Evolutionary conservation across 352 stramenopile species (phyloP).

Genomic region (Phytophthora idaei): DNA sequence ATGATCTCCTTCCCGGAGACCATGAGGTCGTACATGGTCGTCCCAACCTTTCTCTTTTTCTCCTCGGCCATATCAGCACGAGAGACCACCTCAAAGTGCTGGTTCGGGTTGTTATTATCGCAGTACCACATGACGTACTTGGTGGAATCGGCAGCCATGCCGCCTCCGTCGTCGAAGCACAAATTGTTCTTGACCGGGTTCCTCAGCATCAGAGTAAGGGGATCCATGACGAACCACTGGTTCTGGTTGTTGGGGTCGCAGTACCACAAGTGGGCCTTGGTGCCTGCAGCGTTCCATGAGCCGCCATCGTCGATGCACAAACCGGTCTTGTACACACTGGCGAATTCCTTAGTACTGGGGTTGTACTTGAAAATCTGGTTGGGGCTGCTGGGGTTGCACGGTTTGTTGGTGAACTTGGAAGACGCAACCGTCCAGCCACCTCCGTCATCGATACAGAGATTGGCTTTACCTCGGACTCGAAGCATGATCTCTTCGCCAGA

Average conservation of each 20-base stretch:
- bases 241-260: slow-evolving; percentile 36
- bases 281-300: slow-evolving; percentile 12
- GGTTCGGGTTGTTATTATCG: slow-evolving; percentile 24
- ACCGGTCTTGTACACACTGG: slow-evolving; percentile 31
- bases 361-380: slow-evolving; percentile 45
- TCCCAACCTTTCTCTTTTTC: slow-evolving; percentile 18
- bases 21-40: slow-evolving; percentile 31
- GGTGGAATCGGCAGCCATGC: slow-evolving; percentile 5
- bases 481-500: slow-evolving; percentile 33
- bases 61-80: slow-evolving; percentile 22
- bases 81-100: slow-evolving; percentile 27
- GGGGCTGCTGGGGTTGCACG: slow-evolving; percentile 37
- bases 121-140: slow-evolving; percentile 30
- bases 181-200: slow-evolving; percentile 38
- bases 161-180: slow-evolving; percentile 38
- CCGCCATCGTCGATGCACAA: slow-evolving; percentile 33
- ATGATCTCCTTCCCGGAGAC: slow-evolving; percentile 33
- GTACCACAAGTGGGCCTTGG: slow-evolving; percentile 25
- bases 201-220: slow-evolving; percentile 26
- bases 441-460: slow-evolving; percentile 44
- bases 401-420: slow-evolving; percentile 30
- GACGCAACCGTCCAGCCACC: slow-evolving; percentile 15
- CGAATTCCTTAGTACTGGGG: slow-evolving; percentile 9
- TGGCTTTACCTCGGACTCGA: slow-evolving; percentile 29
- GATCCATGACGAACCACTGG: slow-evolving; percentile 34